Percentiles rank a stretch among this genome's conserved stretches.
Conservation (phyloP, 2,329 filamentous ascomycete species). For the Rutstroemia sp. region DNA sequence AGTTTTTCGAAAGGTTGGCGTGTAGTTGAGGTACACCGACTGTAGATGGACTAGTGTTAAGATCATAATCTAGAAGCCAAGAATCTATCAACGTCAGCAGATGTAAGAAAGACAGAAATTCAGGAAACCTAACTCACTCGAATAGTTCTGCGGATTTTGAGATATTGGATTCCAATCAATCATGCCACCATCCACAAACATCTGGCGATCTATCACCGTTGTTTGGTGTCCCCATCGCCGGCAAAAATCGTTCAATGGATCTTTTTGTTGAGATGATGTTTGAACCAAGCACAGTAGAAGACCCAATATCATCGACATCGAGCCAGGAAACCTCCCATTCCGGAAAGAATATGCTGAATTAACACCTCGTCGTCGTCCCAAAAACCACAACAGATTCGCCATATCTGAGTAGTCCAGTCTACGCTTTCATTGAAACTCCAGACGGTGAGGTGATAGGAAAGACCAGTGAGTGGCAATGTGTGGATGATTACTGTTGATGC, state of each 20-base stretch:
- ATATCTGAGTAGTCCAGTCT: background rate
- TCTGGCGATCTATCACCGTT: slow-evolving; percentile 47
- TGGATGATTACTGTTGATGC: background rate
- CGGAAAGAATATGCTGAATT: background rate
- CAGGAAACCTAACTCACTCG: slow-evolving; percentile 38
- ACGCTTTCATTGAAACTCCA: background rate
- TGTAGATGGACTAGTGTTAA: slow-evolving; percentile 36
- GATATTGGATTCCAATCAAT: slow-evolving; percentile 46
- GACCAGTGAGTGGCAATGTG: slow-evolving; percentile 2
- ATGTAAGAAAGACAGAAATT: background rate
- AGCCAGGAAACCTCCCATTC: background rate
- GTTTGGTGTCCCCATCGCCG: slow-evolving; percentile 52
- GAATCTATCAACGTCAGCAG: slow-evolving; percentile 34
- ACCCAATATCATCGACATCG: slow-evolving; percentile 12
- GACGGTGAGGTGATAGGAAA: background rate
- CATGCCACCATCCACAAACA: slow-evolving; percentile 57
- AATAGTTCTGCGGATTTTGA: slow-evolving; percentile 43
- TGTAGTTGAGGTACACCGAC: slow-evolving; percentile 43
- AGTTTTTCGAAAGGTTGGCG: slow-evolving; percentile 51
- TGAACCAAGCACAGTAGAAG: slow-evolving; percentile 13
- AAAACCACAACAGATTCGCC: slow-evolving; percentile 1
- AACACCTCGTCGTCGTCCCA: background rate
- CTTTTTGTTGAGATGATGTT: slow-evolving; percentile 29
- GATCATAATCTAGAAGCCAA: slow-evolving; percentile 50
- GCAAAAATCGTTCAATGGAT: slow-evolving; percentile 48